These are phyloP conservation scores for Metroxylon sagu DNA, from an alignment of 176 grass and related monocot species.

Conservation along the genomic window DNA sequence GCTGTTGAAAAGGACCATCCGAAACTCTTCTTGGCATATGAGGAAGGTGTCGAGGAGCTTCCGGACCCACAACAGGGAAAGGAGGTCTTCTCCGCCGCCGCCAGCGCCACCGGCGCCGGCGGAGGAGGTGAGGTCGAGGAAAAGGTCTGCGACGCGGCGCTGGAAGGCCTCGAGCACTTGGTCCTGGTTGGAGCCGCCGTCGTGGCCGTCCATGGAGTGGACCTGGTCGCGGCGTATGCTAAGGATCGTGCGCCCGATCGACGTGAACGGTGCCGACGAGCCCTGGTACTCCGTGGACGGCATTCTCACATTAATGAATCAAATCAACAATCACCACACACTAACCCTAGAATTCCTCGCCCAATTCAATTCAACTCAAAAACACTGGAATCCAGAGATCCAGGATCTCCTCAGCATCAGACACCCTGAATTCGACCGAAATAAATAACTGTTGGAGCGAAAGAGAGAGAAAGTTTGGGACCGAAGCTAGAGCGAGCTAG, in stretches of 20 bases:
- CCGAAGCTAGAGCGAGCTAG: too few relatives aligned
- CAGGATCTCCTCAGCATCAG: too few relatives aligned
- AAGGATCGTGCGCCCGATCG: slow-evolving; percentile 40
- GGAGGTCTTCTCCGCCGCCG: slow-evolving; percentile 3
- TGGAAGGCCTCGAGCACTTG: slow-evolving; percentile 51
- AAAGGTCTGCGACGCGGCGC: slow-evolving; percentile 29
- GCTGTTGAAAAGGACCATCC: slow-evolving; percentile 36
- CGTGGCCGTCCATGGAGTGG: slow-evolving; percentile 26
- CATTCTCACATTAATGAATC: slow-evolving; percentile 13
- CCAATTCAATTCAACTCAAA: too few relatives aligned
- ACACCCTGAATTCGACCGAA: too few relatives aligned
- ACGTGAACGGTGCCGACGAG: slow-evolving; percentile 31
- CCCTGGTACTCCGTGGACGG: slow-evolving; percentile 35
- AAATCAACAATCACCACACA: too few relatives aligned
- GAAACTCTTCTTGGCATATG: slow-evolving; percentile 73
- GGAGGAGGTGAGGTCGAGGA: slow-evolving; percentile 29
- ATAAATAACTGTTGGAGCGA: too few relatives aligned
- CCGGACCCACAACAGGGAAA: slow-evolving; percentile 60
- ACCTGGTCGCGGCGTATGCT: slow-evolving; percentile 42
- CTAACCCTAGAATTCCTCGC: too few relatives aligned
- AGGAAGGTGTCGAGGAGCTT: slow-evolving; percentile 68
- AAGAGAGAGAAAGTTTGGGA: too few relatives aligned
- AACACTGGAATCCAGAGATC: too few relatives aligned
- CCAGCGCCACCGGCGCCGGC: too few relatives aligned
- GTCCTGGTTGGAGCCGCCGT: slow-evolving; percentile 9